Evolutionary conservation across 495 filamentous ascomycete species (phyloP), one percentile per base, ranked within the genome.

Genomic region (Penicillium maclennaniae): DNA sequence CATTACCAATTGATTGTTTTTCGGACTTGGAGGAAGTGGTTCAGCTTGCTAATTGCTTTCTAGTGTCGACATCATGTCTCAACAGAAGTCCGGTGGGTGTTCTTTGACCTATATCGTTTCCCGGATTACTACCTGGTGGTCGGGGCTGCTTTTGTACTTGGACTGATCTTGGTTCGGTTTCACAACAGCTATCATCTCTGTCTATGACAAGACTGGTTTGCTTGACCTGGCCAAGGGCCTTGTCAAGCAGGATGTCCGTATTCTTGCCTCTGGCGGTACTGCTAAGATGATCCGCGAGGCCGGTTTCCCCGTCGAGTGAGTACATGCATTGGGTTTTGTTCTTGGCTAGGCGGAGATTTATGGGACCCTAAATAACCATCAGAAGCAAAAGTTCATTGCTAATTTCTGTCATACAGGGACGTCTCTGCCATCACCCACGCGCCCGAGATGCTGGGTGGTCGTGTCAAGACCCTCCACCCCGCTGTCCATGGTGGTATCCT

Each of bases 121-220:
- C 45, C 53, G 45, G 61, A 54, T 55, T 51, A 72, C 25, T 36
- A 14, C 8, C n/a, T 21, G 42, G 20, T 59, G 43, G 56, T 49
- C 38, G 53, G 54, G 47, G 51, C 36, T 45, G 23, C 31, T 44
- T 34, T 42, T 17, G 49, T 19, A 31, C 17, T 47, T 54, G 43
- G 49, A 44, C 60, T 66, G 43, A 66, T 44, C 5, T 48, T 21
- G 10, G 42, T 21, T 50, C 23, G 43, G 28, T 41, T 51, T 40
- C 49, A 36, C 45, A 19, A 48, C 75, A 86, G 93, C 93, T 39
- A 97, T 98, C 63, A 81, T 98, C 64, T 96, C 91, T 59, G 95
- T 97, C 78, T 97, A 92, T 67, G 88, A 98, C 78, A 98, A 98
- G 86, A 96, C 92, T 49, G 93, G 93, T 46, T 81, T 98, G 51